phyloP scores from a whole-genome alignment of 768 basidiomycete species.

The Boletus vermiculosoides region DNA sequence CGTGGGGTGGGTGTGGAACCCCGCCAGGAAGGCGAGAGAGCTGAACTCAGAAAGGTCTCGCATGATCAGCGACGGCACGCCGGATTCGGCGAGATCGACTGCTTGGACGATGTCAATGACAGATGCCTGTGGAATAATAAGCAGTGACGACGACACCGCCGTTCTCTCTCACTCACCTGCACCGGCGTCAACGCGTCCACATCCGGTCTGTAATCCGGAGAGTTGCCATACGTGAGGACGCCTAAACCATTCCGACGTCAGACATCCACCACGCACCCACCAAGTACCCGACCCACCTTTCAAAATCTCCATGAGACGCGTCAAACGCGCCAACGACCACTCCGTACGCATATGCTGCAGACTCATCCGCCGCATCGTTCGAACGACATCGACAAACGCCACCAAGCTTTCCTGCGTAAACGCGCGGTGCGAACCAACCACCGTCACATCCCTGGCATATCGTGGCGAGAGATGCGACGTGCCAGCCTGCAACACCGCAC shows the following conservation, averaged over 20 bases:
- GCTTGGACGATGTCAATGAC: slow-evolving; percentile 68
- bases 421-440: slow-evolving; percentile 5
- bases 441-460: slow-evolving; percentile 1
- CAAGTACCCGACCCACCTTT: slow-evolving; percentile 50
- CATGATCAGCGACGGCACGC: slow-evolving; percentile 72
- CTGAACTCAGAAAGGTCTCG: slow-evolving; percentile 82
- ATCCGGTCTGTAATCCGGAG: slow-evolving; percentile 87
- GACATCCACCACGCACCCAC: neutral
- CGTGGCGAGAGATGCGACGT: slow-evolving; percentile 15
- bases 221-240: slow-evolving; percentile 74
- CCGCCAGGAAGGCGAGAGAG: slow-evolving; percentile 83
- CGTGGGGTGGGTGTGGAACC: slow-evolving; percentile 53
- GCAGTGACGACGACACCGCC: neutral
- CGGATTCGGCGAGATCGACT: slow-evolving; percentile 63
- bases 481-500: slow-evolving; percentile 40
- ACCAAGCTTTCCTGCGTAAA: slow-evolving; percentile 76
- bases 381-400: slow-evolving; percentile 72
- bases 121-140: slow-evolving; percentile 45
- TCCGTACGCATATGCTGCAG: slow-evolving; percentile 47
- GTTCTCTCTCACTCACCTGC: slow-evolving; percentile 48
- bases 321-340: slow-evolving; percentile 65
- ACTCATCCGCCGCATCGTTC: slow-evolving; percentile 54
- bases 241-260: slow-evolving; percentile 38
- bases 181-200: slow-evolving; percentile 78
- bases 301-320: slow-evolving; percentile 70